Base-by-base conservation (phyloP, 2,329 filamentous ascomycete genomes). In the Aspergillus felis region DNA sequence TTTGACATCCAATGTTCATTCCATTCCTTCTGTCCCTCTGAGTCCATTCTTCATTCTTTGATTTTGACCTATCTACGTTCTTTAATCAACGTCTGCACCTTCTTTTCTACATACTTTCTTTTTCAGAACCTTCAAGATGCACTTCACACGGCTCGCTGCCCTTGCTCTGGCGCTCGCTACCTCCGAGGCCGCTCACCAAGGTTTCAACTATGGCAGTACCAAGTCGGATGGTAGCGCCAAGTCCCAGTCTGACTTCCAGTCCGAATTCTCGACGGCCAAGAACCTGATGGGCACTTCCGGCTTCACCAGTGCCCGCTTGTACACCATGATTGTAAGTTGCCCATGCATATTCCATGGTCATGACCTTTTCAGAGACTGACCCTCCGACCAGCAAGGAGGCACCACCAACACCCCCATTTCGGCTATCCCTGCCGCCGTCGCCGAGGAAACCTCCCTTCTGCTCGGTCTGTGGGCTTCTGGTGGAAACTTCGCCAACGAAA, bases 391-490 rank as follows among this genome's bases (percentile, higher is more conserved):
- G 66, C 71, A 69, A 64, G 71, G 66, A 54, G 86, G 84, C 62
- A 87, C 87, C 5, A 74, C 82, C 62, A 87, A 82, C 75, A 81
- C 81, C 29, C 81, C 85, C 66, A 91, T 89, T 68, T 79, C 82
- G 44, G 90, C 88, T 63, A 91, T 96, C 61, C 88, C 88, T 46
- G 92, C 92, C 47, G 92, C 91, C 67, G 91, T 96, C 74, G 83
- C 82, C 65, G 90, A 90, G 68, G 83, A 91, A 66, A 95, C 90
- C 2, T 82, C 82, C 47, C 82, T 97, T 27, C 83, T 97, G 10
- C 84, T 96, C 12, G 91, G 91, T 64, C 79, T 97, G 52, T 96
- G 92, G 92, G 85, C 86, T 9, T 93, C 90, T 0, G 88, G 81
- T 44, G 87, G 87, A 51, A 78, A 83, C 55, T 87, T 95, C 73